Percentiles rank a stretch among this genome's conserved stretches.
Evolutionary conservation across 164 flowering plant genomes (phyloP).

Genomic region (Tetrastigma voinierianum): DNA sequence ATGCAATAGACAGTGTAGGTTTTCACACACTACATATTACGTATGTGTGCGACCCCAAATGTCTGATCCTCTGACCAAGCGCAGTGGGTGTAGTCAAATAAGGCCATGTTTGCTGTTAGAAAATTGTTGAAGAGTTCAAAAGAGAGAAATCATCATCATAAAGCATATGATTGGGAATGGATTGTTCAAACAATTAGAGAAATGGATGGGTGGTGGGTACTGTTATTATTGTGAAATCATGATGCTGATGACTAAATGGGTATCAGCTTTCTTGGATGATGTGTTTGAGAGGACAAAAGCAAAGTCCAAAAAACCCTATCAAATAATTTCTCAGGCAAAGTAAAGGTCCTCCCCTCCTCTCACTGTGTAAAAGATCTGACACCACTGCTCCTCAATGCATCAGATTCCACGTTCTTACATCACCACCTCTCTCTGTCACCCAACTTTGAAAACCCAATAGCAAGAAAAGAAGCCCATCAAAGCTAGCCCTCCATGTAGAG

Average conservation of each 20-base stretch:
- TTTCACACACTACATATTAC: too few relatives aligned
- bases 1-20: too few relatives aligned
- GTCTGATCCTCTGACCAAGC: too few relatives aligned
- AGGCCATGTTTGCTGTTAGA: too few relatives aligned
- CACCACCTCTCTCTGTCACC: constrained; percentile 4
- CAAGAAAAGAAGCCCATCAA: neutral
- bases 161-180: constrained; percentile 14
- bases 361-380: constrained; percentile 24
- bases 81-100: too few relatives aligned
- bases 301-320: constrained; percentile 9
- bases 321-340: constrained; percentile 21
- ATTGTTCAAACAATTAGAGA: constrained; percentile 3
- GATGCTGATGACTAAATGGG: constrained; percentile 8
- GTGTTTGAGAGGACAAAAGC: constrained; percentile 45
- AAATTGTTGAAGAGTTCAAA: too few relatives aligned
- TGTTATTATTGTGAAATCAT: constrained; percentile 43
- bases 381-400: constrained; percentile 15
- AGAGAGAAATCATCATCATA: constrained; percentile 1
- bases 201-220: constrained; percentile 5
- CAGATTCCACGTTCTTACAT: constrained; percentile 30
- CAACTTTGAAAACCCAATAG: neutral
- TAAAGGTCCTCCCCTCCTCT: constrained; percentile 15
- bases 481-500: neutral
- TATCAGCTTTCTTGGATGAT: constrained; percentile 25
- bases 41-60: too few relatives aligned